Percentiles rank a stretch among this genome's conserved stretches.
Conservation (phyloP, 2,329 filamentous ascomycete species). For the Dactylonectria macrodidyma region DNA sequence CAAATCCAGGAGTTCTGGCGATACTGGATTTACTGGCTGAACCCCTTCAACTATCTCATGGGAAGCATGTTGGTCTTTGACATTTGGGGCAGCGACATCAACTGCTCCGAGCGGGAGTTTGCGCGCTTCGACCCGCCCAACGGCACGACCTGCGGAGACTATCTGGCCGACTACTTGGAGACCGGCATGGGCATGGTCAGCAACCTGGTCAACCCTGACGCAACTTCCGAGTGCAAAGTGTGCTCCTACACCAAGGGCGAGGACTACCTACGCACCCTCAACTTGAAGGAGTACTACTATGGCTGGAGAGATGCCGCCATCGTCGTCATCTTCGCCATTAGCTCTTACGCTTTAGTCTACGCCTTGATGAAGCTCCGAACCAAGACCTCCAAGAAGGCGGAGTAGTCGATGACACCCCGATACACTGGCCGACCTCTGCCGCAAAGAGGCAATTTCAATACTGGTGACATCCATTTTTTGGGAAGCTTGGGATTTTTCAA, state of each 20-base stretch:
- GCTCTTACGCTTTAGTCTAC: too few species aligned
- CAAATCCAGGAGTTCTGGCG: conserved; percentile 78
- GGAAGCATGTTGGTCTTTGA: conserved; percentile 69
- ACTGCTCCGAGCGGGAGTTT: conserved; percentile 64
- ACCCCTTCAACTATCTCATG: conserved; percentile 75
- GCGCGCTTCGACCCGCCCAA: conserved; percentile 65
- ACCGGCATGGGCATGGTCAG: conserved; percentile 60
- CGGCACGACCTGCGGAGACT: conserved; percentile 70
- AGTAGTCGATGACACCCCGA: too few species aligned
- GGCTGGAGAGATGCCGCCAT: conserved; percentile 78
- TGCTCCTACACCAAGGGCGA: conserved; percentile 71
- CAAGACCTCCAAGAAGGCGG: too few species aligned
- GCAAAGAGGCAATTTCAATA: too few species aligned
- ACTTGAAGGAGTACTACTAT: conserved; percentile 72
- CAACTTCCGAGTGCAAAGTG: conserved; percentile 68
- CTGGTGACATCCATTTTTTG: too few species aligned
- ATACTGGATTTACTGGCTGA: conserved; percentile 73
- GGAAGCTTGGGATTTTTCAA: too few species aligned
- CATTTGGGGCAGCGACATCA: conserved; percentile 56
- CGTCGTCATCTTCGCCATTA: conserved; percentile 30
- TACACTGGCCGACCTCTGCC: too few species aligned
- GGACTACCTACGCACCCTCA: conserved; percentile 72
- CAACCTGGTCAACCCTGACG: conserved; percentile 73
- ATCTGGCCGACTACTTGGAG: conserved; percentile 66
- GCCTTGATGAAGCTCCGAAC: too few species aligned